A percentile compares a stretch with the other conserved stretches of the same genome.
These are phyloP conservation scores for Lactarius quietus DNA, from an alignment of 768 basidiomycete genomes.

Conservation along the genomic window DNA sequence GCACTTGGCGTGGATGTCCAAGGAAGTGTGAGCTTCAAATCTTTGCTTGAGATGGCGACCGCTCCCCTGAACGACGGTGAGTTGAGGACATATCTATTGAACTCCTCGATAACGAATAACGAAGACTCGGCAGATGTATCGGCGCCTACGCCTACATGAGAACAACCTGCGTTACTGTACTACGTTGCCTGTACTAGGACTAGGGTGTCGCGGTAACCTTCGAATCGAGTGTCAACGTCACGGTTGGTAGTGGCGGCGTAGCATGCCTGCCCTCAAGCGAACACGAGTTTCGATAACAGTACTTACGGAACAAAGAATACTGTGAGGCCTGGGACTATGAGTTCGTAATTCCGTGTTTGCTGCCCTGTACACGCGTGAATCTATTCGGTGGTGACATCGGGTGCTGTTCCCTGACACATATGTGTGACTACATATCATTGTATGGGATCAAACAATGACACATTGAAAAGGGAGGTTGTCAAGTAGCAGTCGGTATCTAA, in stretches of 20 bases:
- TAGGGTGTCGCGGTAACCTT: not conserved
- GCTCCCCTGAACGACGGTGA: not conserved
- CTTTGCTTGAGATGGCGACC: not conserved
- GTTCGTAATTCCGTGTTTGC: not conserved
- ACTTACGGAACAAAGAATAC: not conserved
- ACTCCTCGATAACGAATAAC: not conserved
- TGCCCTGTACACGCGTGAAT: not conserved
- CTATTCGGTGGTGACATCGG: not conserved
- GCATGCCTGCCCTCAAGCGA: not conserved
- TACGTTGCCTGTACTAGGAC: no score
- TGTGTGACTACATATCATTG: no score
- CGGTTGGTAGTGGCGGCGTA: not conserved
- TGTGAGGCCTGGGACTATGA: not conserved
- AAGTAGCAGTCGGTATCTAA: not conserved
- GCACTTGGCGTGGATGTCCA: constrained; percentile 55
- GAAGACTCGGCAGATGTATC: not conserved
- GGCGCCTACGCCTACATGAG: not conserved
- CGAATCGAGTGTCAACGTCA: not conserved
- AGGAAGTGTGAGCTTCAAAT: constrained; percentile 31
- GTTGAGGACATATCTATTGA: not conserved
- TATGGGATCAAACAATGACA: no score
- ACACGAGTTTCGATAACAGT: not conserved
- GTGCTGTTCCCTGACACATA: no score
- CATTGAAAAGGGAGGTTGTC: no score
- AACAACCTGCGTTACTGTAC: not conserved